Evolutionary conservation across 257 asterid genomes (phyloP), one percentile per base, ranked within the genome.

Genomic region (Voacanga thouarsii): DNA sequence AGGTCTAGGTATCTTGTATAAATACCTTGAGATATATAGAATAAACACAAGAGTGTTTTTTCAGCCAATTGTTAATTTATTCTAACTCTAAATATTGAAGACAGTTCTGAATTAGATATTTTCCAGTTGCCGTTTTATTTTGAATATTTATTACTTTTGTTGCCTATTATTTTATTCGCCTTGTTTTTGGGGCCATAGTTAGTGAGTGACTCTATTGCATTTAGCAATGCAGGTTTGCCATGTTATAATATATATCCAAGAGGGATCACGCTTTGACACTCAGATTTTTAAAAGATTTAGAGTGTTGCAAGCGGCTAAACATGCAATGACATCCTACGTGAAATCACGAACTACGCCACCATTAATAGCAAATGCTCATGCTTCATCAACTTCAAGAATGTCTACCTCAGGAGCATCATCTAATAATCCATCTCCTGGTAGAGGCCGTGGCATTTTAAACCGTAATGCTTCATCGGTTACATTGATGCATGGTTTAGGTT

Each of bases 141-240:
- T 45, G 16, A 26, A 19, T 3, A 26, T 61, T 59, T 59, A 16
- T 78, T 41, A 12, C 43, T 63, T 28, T 28, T 63, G 14, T 14
- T 63, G 41, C 6, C 18, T 43, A 39, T 23, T 41, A 44, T 68
- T 37, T 66, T 37, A 18, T 66, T 37, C 3, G 53, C 73, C 30
- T 41, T n/a, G 14, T 41, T 41, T 68, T 39, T 15, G 72, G 51
- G 28, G 39, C 72, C 50, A 67, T 67, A 37, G 45, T 68, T 68
- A 21, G 73, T 37, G 72, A 83, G 85, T 81, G 85, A 88, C 87
- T 83, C 85, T 84, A 88, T 84, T 82, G 53, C 80, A 78, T 86
- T 89, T 90, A 91, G 96, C 87, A 79, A 75, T 89, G 92, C 98
- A 96, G 99, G 98, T 93, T 82, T 93, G 98, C 86, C 99, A 96